phyloP scores from a whole-genome alignment of 805 yeast species.

The Metschnikowia kofuensis region DNA sequence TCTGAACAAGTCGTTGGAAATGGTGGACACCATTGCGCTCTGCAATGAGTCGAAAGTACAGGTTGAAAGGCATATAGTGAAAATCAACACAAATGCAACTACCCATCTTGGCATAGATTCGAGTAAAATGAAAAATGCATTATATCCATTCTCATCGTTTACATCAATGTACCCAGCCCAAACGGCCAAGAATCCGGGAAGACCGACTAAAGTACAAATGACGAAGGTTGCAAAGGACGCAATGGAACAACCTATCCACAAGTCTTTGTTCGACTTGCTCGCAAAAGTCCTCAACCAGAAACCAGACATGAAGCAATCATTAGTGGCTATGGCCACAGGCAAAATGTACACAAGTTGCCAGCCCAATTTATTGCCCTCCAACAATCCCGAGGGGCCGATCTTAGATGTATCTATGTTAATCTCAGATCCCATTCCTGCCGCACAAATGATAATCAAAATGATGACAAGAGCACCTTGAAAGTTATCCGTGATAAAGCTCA shows the following conservation, averaged over 20 bases:
- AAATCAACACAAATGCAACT: conserved; percentile 76
- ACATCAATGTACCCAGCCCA: conserved; percentile 75
- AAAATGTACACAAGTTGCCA: conserved; percentile 88
- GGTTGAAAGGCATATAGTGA: conserved; percentile 70
- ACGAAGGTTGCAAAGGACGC: conserved; percentile 67
- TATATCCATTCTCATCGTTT: conserved; percentile 53
- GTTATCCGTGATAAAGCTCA: conserved; percentile 84
- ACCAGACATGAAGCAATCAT: conserved; percentile 86
- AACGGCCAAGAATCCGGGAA: conserved; percentile 83
- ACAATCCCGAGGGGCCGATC: conserved; percentile 62
- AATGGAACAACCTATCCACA: conserved; percentile 69
- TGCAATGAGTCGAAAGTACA: conserved; percentile 89
- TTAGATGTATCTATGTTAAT: conserved; percentile 60
- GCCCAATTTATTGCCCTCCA: conserved; percentile 68
- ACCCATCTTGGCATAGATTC: conserved; percentile 81
- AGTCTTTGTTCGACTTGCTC: conserved; percentile 70
- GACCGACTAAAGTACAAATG: conserved; percentile 70
- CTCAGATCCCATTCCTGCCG: conserved; percentile 75
- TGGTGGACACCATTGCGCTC: conserved; percentile 82
- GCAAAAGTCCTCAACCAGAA: conserved; percentile 96
- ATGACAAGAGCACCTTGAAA: conserved; percentile 77
- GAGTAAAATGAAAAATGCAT: conserved; percentile 71
- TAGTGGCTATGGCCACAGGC: conserved; percentile 82
- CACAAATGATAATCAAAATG: conserved; percentile 62
- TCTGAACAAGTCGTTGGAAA: conserved; percentile 86